phyloP scores from a whole-genome alignment of 2,329 filamentous ascomycete species.

The Paecilomyces formosus region DNA sequence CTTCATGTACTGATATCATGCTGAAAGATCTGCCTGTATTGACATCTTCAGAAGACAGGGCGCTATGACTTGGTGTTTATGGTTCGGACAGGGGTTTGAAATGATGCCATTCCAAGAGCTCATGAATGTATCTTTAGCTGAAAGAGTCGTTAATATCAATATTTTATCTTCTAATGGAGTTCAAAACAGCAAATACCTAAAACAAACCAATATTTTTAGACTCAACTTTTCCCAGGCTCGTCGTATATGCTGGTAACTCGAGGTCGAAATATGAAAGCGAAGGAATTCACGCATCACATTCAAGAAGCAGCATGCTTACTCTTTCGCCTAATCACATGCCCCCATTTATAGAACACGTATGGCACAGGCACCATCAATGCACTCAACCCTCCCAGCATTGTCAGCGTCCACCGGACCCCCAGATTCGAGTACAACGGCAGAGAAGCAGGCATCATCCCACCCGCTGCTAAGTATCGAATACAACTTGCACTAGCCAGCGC shows the following conservation, averaged over 20 bases:
- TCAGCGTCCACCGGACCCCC: not conserved
- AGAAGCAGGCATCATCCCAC: not conserved
- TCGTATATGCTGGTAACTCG: too few species aligned
- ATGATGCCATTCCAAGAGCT: too few species aligned
- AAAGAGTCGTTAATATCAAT: not conserved
- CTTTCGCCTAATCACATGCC: too few species aligned
- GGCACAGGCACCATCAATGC: not conserved
- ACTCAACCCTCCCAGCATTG: not conserved
- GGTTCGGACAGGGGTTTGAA: too few species aligned
- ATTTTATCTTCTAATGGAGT: not conserved
- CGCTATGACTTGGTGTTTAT: too few species aligned
- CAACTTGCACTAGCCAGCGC: not conserved
- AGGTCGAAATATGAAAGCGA: too few species aligned
- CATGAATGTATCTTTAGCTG: not conserved
- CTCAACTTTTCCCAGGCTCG: not conserved
- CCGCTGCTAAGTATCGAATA: not conserved
- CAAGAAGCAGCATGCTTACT: too few species aligned
- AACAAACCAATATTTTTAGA: not conserved
- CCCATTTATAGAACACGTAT: not conserved
- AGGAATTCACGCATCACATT: too few species aligned
- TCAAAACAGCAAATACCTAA: not conserved
- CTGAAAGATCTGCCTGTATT: too few species aligned
- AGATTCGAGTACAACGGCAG: not conserved
- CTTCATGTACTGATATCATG: too few species aligned
- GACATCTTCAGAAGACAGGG: too few species aligned